Evolutionary conservation across 371 early-diverging fungal species (phyloP).

Genomic region (Homolaphlyctis polyrhiza): DNA sequence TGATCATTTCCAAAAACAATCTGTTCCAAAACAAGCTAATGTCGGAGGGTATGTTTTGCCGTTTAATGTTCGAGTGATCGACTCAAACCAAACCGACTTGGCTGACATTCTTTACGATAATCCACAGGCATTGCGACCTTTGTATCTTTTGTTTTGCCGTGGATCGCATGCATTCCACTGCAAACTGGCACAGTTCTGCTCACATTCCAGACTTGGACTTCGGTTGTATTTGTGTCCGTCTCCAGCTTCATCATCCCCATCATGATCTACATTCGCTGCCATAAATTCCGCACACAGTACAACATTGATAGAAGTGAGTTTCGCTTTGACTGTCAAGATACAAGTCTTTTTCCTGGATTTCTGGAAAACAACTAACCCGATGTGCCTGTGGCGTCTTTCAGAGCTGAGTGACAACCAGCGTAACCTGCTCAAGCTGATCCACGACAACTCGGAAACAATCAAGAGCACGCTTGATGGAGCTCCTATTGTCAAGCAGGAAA

Average conservation of each 20-base stretch:
- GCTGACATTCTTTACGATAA: not conserved
- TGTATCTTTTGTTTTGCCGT: constrained; percentile 63
- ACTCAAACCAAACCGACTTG: not conserved
- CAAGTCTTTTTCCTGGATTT: not conserved
- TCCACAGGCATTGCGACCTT: constrained; percentile 34
- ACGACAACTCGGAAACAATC: constrained; percentile 35
- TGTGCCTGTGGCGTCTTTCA: too few relatives aligned
- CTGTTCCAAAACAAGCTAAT: constrained; percentile 47
- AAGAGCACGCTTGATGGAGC: constrained; percentile 28
- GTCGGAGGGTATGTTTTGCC: constrained; percentile 9
- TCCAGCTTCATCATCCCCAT: constrained; percentile 76
- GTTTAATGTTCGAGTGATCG: not conserved
- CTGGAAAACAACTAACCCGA: too few relatives aligned
- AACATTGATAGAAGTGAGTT: constrained; percentile 26
- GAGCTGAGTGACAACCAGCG: constrained; percentile 32
- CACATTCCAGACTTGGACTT: constrained; percentile 47
- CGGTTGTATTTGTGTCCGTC: constrained; percentile 53
- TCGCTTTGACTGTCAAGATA: not conserved
- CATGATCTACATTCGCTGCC: constrained; percentile 56
- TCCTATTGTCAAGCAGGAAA: not conserved
- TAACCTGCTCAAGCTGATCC: constrained; percentile 34
- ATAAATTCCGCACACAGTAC: constrained; percentile 34
- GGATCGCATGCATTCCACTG: constrained; percentile 57
- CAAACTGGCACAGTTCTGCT: constrained; percentile 37
- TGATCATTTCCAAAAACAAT: constrained; percentile 67